Evolutionary conservation across 306 rosid genomes (phyloP).

Genomic region (Gastrolobium bilobum): DNA sequence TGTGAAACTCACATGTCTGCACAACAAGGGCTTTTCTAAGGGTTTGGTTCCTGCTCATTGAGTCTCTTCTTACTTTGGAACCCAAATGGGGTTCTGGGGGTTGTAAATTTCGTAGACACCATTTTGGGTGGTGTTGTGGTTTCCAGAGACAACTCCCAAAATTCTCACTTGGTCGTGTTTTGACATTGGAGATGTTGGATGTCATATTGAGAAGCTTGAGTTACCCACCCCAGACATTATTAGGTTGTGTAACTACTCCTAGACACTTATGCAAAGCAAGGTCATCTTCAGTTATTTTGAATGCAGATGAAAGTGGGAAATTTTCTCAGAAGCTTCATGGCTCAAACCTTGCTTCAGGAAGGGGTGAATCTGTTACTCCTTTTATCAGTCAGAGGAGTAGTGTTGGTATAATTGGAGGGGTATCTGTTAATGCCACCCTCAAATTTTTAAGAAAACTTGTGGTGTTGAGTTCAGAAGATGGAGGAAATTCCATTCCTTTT

Average conservation of each 20-base stretch:
- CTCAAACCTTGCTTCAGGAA: slow-evolving; percentile 53
- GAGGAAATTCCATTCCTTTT: slow-evolving; percentile 64
- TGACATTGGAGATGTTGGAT: slow-evolving; percentile 52
- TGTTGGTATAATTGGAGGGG: slow-evolving; percentile 84
- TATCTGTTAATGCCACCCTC: slow-evolving; percentile 67
- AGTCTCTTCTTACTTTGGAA: slow-evolving; percentile 34
- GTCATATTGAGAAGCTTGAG: slow-evolving; percentile 57
- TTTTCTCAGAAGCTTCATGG: slow-evolving; percentile 56
- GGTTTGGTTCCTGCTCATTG: slow-evolving; percentile 50
- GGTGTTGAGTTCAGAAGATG: slow-evolving; percentile 66
- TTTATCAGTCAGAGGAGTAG: slow-evolving; percentile 52
- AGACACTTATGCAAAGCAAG: slow-evolving; percentile 54
- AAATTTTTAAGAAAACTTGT: slow-evolving; percentile 71
- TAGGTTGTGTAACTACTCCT: slow-evolving; percentile 52
- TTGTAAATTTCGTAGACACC: slow-evolving; percentile 24
- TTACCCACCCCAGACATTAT: slow-evolving; percentile 55
- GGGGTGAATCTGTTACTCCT: slow-evolving; percentile 50
- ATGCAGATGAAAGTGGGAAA: slow-evolving; percentile 63
- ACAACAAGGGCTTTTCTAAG: slow-evolving; percentile 35
- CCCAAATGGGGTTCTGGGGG: slow-evolving; percentile 45
- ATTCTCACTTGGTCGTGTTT: slow-evolving; percentile 17
- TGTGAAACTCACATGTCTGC: slow-evolving; percentile 40
- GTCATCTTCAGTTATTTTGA: slow-evolving; percentile 58
- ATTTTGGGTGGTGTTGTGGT: slow-evolving; percentile 11
- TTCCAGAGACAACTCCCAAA: not conserved